phyloP scores from a whole-genome alignment of 1,284 basidiomycete species.

The Microbotryum lychnidis-dioicae region DNA sequence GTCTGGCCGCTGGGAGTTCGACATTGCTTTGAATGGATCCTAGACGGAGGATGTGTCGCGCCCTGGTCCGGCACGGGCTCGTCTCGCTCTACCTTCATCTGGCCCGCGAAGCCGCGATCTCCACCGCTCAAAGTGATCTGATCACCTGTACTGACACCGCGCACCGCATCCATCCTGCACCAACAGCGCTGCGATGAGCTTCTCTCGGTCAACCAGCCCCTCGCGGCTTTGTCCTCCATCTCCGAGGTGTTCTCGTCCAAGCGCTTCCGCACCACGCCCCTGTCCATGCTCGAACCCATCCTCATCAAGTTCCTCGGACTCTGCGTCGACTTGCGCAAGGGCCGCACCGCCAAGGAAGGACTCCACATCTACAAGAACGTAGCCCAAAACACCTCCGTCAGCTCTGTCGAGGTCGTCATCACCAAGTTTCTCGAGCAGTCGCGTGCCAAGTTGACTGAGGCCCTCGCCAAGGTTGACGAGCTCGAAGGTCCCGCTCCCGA shows the following conservation, averaged over 20 bases:
- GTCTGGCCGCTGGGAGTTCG: too few relatives aligned
- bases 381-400: slow-evolving; percentile 73
- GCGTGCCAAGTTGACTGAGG: slow-evolving; percentile 77
- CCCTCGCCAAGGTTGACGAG: slow-evolving; percentile 67
- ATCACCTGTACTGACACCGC: background rate
- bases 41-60: too few relatives aligned
- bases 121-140: too few relatives aligned
- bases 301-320: slow-evolving; percentile 79
- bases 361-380: slow-evolving; percentile 82
- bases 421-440: slow-evolving; percentile 79
- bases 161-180: background rate
- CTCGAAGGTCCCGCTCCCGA: slow-evolving; percentile 56
- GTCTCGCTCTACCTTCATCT: too few relatives aligned
- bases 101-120: too few relatives aligned
- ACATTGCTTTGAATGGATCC: too few relatives aligned
- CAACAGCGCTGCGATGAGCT: slow-evolving; percentile 55
- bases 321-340: slow-evolving; percentile 91
- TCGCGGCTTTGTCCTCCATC: slow-evolving; percentile 78
- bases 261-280: slow-evolving; percentile 84
- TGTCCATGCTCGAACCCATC: slow-evolving; percentile 87
- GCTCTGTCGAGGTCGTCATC: slow-evolving; percentile 87
- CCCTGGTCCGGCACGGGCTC: too few relatives aligned
- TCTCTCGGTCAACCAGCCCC: slow-evolving; percentile 77
- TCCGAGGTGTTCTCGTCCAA: slow-evolving; percentile 90
- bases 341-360: slow-evolving; percentile 86